A percentile compares a stretch with the other conserved stretches of the same genome.
phyloP scores from a whole-genome alignment of 208 protist genomes.

The Histomonas meleagridis region DNA sequence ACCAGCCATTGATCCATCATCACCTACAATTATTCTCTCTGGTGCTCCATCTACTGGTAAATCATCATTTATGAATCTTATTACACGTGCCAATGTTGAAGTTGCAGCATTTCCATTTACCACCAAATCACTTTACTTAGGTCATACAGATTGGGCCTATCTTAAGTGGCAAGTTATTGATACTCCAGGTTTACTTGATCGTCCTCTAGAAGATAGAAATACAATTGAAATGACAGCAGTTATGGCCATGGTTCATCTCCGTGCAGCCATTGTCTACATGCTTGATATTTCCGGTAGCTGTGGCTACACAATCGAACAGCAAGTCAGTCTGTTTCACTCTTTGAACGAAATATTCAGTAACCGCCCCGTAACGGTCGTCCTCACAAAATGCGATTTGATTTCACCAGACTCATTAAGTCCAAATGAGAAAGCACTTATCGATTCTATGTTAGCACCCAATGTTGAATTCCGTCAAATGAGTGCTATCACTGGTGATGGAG shows the following conservation, averaged over 20 bases:
- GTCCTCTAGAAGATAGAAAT: slow-evolving; percentile 96
- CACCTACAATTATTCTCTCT: slow-evolving; percentile 84
- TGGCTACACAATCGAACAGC: slow-evolving; percentile 88
- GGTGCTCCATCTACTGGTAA: slow-evolving; percentile 99
- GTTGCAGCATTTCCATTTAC: slow-evolving; percentile 99
- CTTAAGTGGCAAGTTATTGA: slow-evolving; percentile 98
- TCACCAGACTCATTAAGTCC: slow-evolving; percentile 67
- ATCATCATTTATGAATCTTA: slow-evolving; percentile 98
- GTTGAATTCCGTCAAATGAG: slow-evolving; percentile 61
- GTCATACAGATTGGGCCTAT: slow-evolving; percentile 97
- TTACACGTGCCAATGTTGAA: slow-evolving; percentile 97
- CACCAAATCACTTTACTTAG: slow-evolving; percentile 99
- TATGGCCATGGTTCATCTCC: slow-evolving; percentile 66
- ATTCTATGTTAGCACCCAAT: slow-evolving; percentile 35
- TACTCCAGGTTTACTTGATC: slow-evolving; percentile 89
- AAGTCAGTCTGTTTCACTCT: slow-evolving; percentile 78
- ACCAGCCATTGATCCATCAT: slow-evolving; percentile 95
- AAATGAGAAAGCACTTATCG: slow-evolving; percentile 68
- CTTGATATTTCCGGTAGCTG: slow-evolving; percentile 95
- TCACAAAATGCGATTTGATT: slow-evolving; percentile 95
- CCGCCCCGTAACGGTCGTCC: slow-evolving; percentile 93
- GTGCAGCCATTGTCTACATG: slow-evolving; percentile 90
- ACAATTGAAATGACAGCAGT: slow-evolving; percentile 99
- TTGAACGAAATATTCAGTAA: slow-evolving; percentile 95
- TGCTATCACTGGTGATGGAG: slow-evolving; percentile 78